phyloP scores from a whole-genome alignment of 208 protist species.

The Wallacemonas rigidus region DNA sequence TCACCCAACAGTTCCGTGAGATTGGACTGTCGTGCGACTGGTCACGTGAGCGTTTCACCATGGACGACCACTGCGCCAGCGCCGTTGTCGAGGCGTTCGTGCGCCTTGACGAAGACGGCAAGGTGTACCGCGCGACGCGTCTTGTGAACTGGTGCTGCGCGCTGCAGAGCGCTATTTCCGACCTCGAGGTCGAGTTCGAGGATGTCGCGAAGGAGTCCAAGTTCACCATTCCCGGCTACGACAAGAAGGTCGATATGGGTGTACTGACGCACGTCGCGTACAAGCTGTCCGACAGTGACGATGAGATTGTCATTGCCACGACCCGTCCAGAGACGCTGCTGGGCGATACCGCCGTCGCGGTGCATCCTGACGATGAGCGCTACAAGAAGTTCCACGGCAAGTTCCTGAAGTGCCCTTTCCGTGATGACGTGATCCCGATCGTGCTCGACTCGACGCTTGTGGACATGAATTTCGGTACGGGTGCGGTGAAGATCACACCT shows the following conservation, averaged over 20 bases:
- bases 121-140: slow-evolving; percentile 97
- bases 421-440: slow-evolving; percentile 95
- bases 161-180: slow-evolving; percentile 99
- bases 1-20: slow-evolving; percentile 95
- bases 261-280: slow-evolving; percentile 95
- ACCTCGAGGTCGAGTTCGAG: slow-evolving; percentile 98
- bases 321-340: slow-evolving; percentile 99
- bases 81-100: slow-evolving; percentile 98
- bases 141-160: slow-evolving; percentile 99
- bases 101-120: slow-evolving; percentile 94
- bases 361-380: slow-evolving; percentile 98
- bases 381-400: slow-evolving; percentile 98
- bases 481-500: slow-evolving; percentile 98
- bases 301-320: slow-evolving; percentile 96
- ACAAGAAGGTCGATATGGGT: slow-evolving; percentile 94
- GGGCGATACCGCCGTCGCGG: slow-evolving; percentile 97
- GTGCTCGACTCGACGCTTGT: slow-evolving; percentile 97
- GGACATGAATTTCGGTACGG: slow-evolving; percentile 98
- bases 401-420: slow-evolving; percentile 96
- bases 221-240: slow-evolving; percentile 90
- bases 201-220: slow-evolving; percentile 84
- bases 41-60: slow-evolving; percentile 98
- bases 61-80: slow-evolving; percentile 94
- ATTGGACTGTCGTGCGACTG: slow-evolving; percentile 99
- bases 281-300: slow-evolving; percentile 86